Evolutionary conservation across 164 flowering plant genomes (phyloP).

Genomic region (Echeveria elegans): DNA sequence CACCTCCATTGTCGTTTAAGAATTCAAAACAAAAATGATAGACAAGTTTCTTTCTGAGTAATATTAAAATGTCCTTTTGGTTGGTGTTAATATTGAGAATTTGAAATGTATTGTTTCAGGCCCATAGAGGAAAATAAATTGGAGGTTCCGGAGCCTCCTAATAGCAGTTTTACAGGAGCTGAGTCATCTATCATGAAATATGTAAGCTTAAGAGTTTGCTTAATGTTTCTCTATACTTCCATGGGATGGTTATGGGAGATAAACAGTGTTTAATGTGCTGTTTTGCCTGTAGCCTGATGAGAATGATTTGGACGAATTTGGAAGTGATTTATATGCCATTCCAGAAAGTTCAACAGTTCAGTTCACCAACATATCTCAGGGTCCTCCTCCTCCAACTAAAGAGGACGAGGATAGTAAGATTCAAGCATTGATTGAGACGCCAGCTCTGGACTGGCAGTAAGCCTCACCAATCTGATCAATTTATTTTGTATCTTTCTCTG

Average conservation of each 20-base stretch:
- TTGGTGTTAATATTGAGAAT: background rate
- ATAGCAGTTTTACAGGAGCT: conserved; percentile 28
- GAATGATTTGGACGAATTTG: conserved; percentile 89
- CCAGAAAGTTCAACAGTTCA: conserved; percentile 57
- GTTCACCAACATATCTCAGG: conserved; percentile 35
- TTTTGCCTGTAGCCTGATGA: conserved; percentile 51
- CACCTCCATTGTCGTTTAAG: background rate
- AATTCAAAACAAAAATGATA: too few relatives aligned
- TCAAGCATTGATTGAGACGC: conserved; percentile 73
- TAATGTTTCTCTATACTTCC: background rate
- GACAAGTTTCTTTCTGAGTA: background rate
- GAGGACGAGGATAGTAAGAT: conserved; percentile 92
- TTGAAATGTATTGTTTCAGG: conserved; percentile 37
- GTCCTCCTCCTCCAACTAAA: conserved; percentile 49
- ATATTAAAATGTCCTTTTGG: background rate
- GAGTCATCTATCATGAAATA: conserved; percentile 41
- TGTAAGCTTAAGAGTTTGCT: conserved; percentile 30
- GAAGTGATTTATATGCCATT: conserved; percentile 79
- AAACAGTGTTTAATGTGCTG: background rate
- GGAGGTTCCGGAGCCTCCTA: conserved; percentile 41
- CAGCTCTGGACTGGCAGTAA: conserved; percentile 94
- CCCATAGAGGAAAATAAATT: conserved; percentile 36
- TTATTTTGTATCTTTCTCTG: background rate
- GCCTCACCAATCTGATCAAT: conserved; percentile 7
- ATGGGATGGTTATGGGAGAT: background rate